Evolutionary conservation across 2,329 filamentous ascomycete species (phyloP).

Genomic region (Colletotrichum tamarilloi): DNA sequence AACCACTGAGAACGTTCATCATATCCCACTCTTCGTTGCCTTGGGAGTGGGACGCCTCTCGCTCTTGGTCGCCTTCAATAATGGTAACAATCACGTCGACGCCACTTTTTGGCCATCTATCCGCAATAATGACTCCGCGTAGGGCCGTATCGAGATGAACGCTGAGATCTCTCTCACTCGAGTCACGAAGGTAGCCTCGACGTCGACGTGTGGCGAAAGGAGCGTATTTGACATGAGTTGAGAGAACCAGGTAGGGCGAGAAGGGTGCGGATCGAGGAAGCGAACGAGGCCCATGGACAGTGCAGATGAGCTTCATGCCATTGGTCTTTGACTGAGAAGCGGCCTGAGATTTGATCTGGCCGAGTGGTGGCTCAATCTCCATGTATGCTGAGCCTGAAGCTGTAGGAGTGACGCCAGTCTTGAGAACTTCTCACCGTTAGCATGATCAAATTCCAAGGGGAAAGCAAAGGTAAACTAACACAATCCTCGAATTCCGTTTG

Average conservation of each 20-base stretch:
- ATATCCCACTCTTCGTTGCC: slow-evolving; percentile 80
- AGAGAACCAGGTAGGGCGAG: slow-evolving; percentile 90
- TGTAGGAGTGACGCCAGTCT: slow-evolving; percentile 91
- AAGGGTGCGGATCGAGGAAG: slow-evolving; percentile 91
- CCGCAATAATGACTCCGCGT: slow-evolving; percentile 88
- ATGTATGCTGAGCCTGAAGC: slow-evolving; percentile 94
- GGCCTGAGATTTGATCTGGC: slow-evolving; percentile 40
- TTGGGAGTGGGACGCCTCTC: slow-evolving; percentile 57
- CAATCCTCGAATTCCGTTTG: slow-evolving; percentile 83
- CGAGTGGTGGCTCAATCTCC: slow-evolving; percentile 67
- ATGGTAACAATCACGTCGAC: slow-evolving; percentile 96
- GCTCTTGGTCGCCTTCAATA: slow-evolving; percentile 91
- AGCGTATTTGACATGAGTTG: slow-evolving; percentile 95
- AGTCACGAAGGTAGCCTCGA: slow-evolving; percentile 86
- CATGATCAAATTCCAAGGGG: not conserved
- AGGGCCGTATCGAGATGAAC: slow-evolving; percentile 93
- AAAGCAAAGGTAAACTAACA: slow-evolving; percentile 68
- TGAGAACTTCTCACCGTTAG: slow-evolving; percentile 73
- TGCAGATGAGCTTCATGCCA: slow-evolving; percentile 90
- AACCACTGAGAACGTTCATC: slow-evolving; percentile 92
- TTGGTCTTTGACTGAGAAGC: slow-evolving; percentile 59
- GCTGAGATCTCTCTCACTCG: slow-evolving; percentile 87
- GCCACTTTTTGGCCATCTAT: slow-evolving; percentile 98
- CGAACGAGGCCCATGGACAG: slow-evolving; percentile 92
- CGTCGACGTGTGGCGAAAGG: slow-evolving; percentile 89